Conservation (phyloP, 345 rosid genomes). For the Gossypioides kirkii region DNA sequence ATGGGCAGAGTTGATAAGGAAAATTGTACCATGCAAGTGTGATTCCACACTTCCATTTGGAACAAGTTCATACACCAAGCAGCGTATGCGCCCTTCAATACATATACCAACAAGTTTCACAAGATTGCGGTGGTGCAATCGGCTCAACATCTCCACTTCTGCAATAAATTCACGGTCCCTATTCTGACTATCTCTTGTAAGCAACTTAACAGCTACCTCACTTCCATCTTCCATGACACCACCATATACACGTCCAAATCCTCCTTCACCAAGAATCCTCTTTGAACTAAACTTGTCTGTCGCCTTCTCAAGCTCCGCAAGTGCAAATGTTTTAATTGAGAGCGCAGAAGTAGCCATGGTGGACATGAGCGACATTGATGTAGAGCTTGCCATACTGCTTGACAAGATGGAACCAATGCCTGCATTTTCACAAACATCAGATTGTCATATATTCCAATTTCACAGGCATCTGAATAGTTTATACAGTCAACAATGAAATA, state of each 20-base stretch:
- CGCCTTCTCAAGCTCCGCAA: constrained; percentile 77
- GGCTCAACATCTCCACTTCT: constrained; percentile 97
- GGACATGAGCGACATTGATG: constrained; percentile 65
- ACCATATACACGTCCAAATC: constrained; percentile 90
- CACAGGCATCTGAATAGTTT: background rate
- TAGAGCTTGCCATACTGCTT: constrained; percentile 70
- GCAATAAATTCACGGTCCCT: constrained; percentile 93
- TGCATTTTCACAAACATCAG: constrained; percentile 26
- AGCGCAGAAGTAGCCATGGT: constrained; percentile 79
- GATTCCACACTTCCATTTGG: constrained; percentile 97
- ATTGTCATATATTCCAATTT: constrained; percentile 6
- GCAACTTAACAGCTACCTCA: constrained; percentile 89
- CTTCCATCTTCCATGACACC: constrained; percentile 77
- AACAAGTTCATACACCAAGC: constrained; percentile 92
- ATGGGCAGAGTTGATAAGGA: constrained; percentile 13
- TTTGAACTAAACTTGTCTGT: constrained; percentile 85
- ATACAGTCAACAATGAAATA: background rate
- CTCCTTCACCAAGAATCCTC: constrained; percentile 94
- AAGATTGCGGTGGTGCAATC: constrained; percentile 98
- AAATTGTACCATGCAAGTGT: constrained; percentile 84
- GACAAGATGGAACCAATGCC: constrained; percentile 62
- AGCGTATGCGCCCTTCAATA: constrained; percentile 79
- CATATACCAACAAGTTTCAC: constrained; percentile 95
- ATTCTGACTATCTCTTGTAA: constrained; percentile 78
- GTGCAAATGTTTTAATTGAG: constrained; percentile 71